These are phyloP conservation scores for Lachnellula arida DNA, from an alignment of 2,329 filamentous ascomycete species.

Conservation along the genomic window DNA sequence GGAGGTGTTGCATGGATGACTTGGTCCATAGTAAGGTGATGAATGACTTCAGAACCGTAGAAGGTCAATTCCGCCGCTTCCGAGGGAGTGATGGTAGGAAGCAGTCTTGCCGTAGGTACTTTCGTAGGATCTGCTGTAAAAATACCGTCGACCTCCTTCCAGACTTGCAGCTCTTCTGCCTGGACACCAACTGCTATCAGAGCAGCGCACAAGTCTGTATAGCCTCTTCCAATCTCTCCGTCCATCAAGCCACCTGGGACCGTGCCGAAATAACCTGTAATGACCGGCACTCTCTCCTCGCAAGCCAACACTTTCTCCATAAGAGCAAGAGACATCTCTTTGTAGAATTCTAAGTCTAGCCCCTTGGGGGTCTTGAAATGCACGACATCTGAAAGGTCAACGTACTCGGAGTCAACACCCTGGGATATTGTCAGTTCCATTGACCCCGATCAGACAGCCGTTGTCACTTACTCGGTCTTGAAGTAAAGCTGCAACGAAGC, in stretches of 20 bases:
- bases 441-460: neutral
- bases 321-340: conserved; percentile 56
- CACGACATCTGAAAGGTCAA: conserved; percentile 82
- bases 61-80: conserved; percentile 96
- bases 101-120: conserved; percentile 86
- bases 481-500: conserved; percentile 81
- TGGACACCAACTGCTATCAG: conserved; percentile 83
- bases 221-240: conserved; percentile 84
- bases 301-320: conserved; percentile 61
- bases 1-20: conserved; percentile 73
- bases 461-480: conserved; percentile 56
- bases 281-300: conserved; percentile 64
- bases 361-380: conserved; percentile 56
- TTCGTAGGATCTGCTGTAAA: conserved; percentile 80
- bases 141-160: conserved; percentile 98
- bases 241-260: conserved; percentile 88
- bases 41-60: conserved; percentile 93
- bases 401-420: conserved; percentile 80
- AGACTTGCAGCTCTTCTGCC: conserved; percentile 88
- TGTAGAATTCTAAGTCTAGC: conserved; percentile 67
- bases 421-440: conserved; percentile 27
- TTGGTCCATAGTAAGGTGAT: conserved; percentile 98
- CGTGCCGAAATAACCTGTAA: conserved; percentile 92
- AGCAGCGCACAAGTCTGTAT: conserved; percentile 93
- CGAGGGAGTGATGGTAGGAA: conserved; percentile 82